Percentiles rank a stretch among this genome's conserved stretches.
Evolutionary conservation across 768 basidiomycete species (phyloP).

Genomic region (Gloeostereum incarnatum): DNA sequence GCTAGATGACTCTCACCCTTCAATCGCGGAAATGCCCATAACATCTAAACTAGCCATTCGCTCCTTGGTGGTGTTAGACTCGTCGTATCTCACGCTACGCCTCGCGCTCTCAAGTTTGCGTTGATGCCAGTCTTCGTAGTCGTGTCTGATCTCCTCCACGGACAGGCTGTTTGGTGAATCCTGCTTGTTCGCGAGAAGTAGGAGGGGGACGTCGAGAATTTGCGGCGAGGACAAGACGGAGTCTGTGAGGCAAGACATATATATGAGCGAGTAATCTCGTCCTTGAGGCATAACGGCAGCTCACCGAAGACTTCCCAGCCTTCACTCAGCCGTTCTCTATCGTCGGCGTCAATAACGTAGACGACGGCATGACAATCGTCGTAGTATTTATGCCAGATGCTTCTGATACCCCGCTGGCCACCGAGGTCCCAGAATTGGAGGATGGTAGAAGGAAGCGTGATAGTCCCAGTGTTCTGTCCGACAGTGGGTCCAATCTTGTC

Average conservation of each 20-base stretch:
- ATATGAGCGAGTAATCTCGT: conserved; percentile 1
- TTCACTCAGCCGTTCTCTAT: conserved; percentile 81
- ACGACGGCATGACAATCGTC: conserved; percentile 96
- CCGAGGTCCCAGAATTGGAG: conserved; percentile 97
- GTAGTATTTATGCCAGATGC: conserved; percentile 93
- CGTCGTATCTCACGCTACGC: conserved; percentile 36
- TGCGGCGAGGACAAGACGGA: conserved; percentile 82
- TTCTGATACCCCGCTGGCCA: conserved; percentile 87
- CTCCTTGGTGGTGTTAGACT: conserved; percentile 33
- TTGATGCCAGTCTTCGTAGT: conserved; percentile 84
- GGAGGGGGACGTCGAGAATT: conserved; percentile 81
- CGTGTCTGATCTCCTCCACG: conserved; percentile 84
- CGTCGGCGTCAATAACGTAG: conserved; percentile 90
- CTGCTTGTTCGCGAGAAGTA: conserved; percentile 95
- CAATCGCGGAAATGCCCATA: conserved; percentile 83
- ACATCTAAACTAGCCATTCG: conserved; percentile 76
- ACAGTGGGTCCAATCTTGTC: conserved; percentile 96
- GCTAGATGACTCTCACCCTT: conserved; percentile 54
- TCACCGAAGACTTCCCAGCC: conserved; percentile 97
- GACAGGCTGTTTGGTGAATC: conserved; percentile 74
- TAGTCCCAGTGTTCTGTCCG: conserved; percentile 96
- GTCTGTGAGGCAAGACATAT: conserved; percentile 34
- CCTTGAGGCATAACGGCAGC: conserved; percentile 23
- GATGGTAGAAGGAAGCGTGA: conserved; percentile 86
- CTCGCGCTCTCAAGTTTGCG: conserved; percentile 62